Evolutionary conservation across 140 eudicot genomes (phyloP).

Genomic region (Flaveria floridana): DNA sequence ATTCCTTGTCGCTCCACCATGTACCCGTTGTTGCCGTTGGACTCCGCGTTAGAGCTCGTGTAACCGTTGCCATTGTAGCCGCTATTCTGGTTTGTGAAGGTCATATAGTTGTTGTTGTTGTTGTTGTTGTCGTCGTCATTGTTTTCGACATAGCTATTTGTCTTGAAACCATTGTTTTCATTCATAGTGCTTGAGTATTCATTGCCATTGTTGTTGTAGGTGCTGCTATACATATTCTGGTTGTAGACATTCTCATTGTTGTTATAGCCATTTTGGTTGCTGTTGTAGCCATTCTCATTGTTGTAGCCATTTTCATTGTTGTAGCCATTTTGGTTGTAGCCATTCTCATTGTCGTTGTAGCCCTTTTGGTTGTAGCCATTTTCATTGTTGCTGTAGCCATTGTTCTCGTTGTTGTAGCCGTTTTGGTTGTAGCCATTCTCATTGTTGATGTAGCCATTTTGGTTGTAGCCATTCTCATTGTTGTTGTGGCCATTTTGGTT

Average conservation of each 20-base stretch:
- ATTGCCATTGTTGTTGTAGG: conserved; percentile 10
- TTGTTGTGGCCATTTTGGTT: conserved; percentile 23
- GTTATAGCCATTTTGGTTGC: conserved; percentile 2
- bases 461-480: conserved; percentile 1
- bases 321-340: conserved; percentile 13
- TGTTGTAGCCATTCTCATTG: conserved; percentile 12
- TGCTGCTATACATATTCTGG: not conserved
- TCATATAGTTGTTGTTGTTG: conserved; percentile 10
- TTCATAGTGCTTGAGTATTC: not conserved
- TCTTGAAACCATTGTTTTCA: not conserved
- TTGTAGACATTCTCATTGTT: conserved; percentile 18
- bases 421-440: conserved; percentile 11
- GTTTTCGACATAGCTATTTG: conserved; percentile 11
- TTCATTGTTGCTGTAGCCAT: not conserved
- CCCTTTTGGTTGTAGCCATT: conserved; percentile 21
- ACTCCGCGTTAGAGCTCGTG: conserved; percentile 27
- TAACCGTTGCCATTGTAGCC: conserved; percentile 30
- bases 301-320: conserved; percentile 18
- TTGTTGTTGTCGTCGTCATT: not conserved
- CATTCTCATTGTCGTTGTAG: not conserved
- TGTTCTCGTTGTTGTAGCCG: conserved; percentile 10
- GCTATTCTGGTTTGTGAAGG: conserved; percentile 13
- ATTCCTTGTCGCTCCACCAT: conserved; percentile 43
- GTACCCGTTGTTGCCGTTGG: conserved; percentile 28
- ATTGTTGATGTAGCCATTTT: conserved; percentile 1